A percentile compares a stretch with the other conserved stretches of the same genome.
Conservation (phyloP, 257 asterid species). For the Solanum ossicruentum region DNA sequence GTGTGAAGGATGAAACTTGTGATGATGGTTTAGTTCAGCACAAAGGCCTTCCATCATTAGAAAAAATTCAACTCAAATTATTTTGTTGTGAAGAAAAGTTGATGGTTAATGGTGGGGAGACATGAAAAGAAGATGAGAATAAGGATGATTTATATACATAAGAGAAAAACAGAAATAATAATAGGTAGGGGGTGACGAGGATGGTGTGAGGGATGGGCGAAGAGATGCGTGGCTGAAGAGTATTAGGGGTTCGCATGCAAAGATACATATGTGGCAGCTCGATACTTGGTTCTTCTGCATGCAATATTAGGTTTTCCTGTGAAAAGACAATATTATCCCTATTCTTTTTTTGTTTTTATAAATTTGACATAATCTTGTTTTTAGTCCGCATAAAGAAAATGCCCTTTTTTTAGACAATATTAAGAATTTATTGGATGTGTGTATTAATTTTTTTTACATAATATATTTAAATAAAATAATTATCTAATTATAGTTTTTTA, state of each 20-base stretch:
- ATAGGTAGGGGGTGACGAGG: conserved; percentile 29
- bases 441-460: too few species aligned
- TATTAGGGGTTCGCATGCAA: conserved; percentile 57
- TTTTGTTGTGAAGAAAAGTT: neutral
- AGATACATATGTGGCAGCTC: conserved; percentile 63
- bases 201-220: conserved; percentile 60
- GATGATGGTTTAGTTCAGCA: conserved; percentile 25
- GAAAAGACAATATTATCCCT: neutral
- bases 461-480: too few species aligned
- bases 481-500: too few species aligned
- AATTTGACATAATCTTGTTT: too few species aligned
- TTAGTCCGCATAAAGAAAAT: too few species aligned
- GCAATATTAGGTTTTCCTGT: conserved; percentile 13
- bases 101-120: neutral
- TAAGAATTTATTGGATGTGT: too few species aligned
- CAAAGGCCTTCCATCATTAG: conserved; percentile 38
- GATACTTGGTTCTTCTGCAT: conserved; percentile 32
- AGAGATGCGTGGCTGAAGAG: conserved; percentile 74
- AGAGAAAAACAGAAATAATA: neutral
- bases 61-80: neutral
- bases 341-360: neutral
- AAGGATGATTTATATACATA: neutral
- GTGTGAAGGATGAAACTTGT: conserved; percentile 53
- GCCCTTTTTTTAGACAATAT: too few species aligned
- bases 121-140: neutral